A percentile compares a stretch with the other conserved stretches of the same genome.
phyloP scores from a whole-genome alignment of 164 flowering plant genomes.

The Piper betle region DNA sequence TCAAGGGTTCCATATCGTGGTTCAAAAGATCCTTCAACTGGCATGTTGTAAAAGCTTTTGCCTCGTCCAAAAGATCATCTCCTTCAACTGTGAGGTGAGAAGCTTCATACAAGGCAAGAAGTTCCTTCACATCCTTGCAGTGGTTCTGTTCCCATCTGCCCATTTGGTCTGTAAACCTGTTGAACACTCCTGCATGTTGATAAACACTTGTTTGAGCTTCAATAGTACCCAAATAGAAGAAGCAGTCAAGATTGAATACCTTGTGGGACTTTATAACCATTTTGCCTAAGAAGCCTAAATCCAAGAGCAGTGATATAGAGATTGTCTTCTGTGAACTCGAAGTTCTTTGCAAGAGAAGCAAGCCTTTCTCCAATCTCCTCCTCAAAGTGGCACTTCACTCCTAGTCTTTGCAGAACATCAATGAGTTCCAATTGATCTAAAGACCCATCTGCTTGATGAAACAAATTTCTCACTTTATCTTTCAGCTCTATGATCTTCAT shows the following conservation, averaged over 20 bases:
- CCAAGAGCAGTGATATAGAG: slow-evolving; percentile 3
- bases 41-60: slow-evolving; percentile 14
- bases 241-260: background rate
- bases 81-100: slow-evolving; percentile 22
- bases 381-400: slow-evolving; percentile 8
- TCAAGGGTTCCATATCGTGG: background rate
- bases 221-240: slow-evolving; percentile 10
- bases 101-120: slow-evolving; percentile 26
- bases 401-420: slow-evolving; percentile 3
- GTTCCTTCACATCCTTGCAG: slow-evolving; percentile 12
- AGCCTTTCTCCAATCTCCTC: background rate
- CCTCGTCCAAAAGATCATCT: slow-evolving; percentile 40
- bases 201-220: too few species aligned
- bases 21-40: slow-evolving; percentile 11
- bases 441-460: background rate
- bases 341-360: background rate
- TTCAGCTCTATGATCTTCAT: background rate
- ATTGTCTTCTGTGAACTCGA: background rate
- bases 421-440: slow-evolving; percentile 3
- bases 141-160: slow-evolving; percentile 12
- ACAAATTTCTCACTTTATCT: background rate
- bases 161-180: slow-evolving; percentile 16
- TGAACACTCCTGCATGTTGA: slow-evolving; percentile 1
- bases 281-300: slow-evolving; percentile 8
- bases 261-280: slow-evolving; percentile 3